Conservation (phyloP, 2,329 filamentous ascomycete species). For the Knoxdaviesia proteae region DNA sequence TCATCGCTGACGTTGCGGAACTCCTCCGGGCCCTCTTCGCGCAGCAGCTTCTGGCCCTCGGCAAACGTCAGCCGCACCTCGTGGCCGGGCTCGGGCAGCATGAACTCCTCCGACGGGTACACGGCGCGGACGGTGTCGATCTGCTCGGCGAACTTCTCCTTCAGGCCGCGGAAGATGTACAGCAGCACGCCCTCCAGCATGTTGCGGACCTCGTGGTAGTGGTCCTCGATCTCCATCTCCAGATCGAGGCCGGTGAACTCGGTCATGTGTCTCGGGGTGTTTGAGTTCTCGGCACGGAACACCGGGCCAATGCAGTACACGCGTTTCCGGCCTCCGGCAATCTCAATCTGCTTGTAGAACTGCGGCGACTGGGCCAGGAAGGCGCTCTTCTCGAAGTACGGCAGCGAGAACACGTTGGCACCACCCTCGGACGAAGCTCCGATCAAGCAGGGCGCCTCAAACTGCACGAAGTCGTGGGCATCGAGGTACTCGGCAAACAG, state of each 20-base stretch:
- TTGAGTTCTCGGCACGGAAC: conserved; percentile 71
- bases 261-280: conserved; percentile 69
- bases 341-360: conserved; percentile 76
- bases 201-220: conserved; percentile 54
- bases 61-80: conserved; percentile 59
- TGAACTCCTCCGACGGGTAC: conserved; percentile 60
- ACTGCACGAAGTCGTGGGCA: conserved; percentile 53
- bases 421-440: conserved; percentile 85
- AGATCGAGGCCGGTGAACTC: conserved; percentile 80
- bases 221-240: conserved; percentile 70
- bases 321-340: conserved; percentile 56
- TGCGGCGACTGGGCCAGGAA: conserved; percentile 66
- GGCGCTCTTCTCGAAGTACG: conserved; percentile 73
- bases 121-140: conserved; percentile 51
- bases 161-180: conserved; percentile 58
- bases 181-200: conserved; percentile 57
- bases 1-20: conserved; percentile 49
- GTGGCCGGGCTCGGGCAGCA: conserved; percentile 53
- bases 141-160: conserved; percentile 45
- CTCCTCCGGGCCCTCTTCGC: conserved; percentile 50
- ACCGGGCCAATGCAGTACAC: conserved; percentile 65
- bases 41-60: conserved; percentile 57
- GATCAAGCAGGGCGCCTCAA: conserved; percentile 78
- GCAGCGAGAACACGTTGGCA: conserved; percentile 72
- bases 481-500: conserved; percentile 67